These are phyloP conservation scores for Lachnellula subtilissima DNA, from an alignment of 2,329 filamentous ascomycete genomes.

Conservation along the genomic window DNA sequence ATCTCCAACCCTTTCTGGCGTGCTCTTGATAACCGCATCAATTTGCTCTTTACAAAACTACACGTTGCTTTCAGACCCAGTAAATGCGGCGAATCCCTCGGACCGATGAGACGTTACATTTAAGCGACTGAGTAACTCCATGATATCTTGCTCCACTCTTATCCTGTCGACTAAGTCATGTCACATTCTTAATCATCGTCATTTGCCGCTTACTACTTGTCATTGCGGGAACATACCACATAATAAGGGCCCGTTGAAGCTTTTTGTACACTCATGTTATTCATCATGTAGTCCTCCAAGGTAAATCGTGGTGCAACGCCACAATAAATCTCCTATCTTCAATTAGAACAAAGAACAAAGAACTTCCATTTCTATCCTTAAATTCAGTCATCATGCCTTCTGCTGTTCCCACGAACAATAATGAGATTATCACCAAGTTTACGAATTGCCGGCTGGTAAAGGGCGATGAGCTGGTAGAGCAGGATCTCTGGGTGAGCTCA, in stretches of 20 bases:
- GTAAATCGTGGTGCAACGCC: conserved; percentile 14
- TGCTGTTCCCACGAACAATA: conserved; percentile 35
- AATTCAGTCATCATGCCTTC: conserved; percentile 30
- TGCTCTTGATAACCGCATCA: not conserved
- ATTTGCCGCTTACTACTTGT: conserved; percentile 1
- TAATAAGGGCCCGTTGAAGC: conserved; percentile 14
- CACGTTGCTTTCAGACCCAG: conserved; percentile 19
- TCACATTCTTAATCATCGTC: conserved; percentile 7
- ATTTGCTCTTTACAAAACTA: not conserved
- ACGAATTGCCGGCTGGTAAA: conserved; percentile 80
- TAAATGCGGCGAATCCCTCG: conserved; percentile 9
- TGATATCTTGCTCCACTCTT: not conserved
- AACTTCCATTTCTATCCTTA: not conserved
- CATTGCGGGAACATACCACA: conserved; percentile 1
- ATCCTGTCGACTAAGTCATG: conserved; percentile 8
- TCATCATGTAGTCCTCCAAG: conserved; percentile 21
- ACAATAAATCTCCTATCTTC: not conserved
- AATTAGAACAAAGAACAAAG: not conserved
- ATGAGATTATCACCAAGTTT: conserved; percentile 70
- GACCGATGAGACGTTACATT: conserved; percentile 26
- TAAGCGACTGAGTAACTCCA: conserved; percentile 1
- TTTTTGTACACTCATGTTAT: conserved; percentile 13
- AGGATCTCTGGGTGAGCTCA: conserved; percentile 88
- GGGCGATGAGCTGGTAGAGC: conserved; percentile 59
- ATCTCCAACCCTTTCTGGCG: not conserved